These are phyloP conservation scores for Metschnikowia baotianmanensis DNA, from an alignment of 805 yeast genomes.

Conservation along the genomic window DNA sequence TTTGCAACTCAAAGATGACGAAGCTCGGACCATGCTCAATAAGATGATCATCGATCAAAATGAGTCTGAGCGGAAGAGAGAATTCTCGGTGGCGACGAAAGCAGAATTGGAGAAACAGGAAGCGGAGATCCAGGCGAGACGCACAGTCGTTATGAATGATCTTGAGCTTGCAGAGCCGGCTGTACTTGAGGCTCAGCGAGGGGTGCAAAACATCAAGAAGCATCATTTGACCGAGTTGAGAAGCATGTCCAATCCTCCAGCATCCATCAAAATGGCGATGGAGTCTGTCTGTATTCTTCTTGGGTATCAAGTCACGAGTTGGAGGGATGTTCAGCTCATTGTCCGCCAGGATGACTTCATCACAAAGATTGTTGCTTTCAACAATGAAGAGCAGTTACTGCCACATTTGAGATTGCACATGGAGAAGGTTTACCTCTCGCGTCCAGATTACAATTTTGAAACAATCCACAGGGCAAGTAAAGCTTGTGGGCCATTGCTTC, in stretches of 20 bases:
- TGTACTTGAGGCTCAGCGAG: conserved; percentile 75
- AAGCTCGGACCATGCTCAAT: conserved; percentile 69
- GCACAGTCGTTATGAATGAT: conserved; percentile 55
- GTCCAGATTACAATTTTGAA: conserved; percentile 65
- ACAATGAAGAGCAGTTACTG: conserved; percentile 58
- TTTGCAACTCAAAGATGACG: conserved; percentile 56
- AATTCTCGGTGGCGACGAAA: conserved; percentile 76
- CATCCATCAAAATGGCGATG: conserved; percentile 75
- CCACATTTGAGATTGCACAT: conserved; percentile 51
- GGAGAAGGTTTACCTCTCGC: conserved; percentile 57
- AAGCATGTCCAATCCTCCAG: conserved; percentile 89
- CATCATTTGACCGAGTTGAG: conserved; percentile 87
- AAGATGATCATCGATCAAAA: conserved; percentile 81
- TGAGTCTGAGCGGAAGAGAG: conserved; percentile 88
- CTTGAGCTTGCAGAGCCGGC: conserved; percentile 82
- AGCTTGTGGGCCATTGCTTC: conserved; percentile 89
- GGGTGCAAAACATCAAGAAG: conserved; percentile 90
- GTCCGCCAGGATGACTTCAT: conserved; percentile 87
- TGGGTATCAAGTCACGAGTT: conserved; percentile 61
- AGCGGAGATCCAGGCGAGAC: conserved; percentile 51
- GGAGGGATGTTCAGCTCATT: conserved; percentile 84
- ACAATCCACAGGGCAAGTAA: conserved; percentile 85
- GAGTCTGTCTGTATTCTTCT: conserved; percentile 85
- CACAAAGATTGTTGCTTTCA: conserved; percentile 72
- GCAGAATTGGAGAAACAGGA: conserved; percentile 69